Evolutionary conservation across 176 grass and related monocot species (phyloP).

Genomic region (Pontederia crassipes): DNA sequence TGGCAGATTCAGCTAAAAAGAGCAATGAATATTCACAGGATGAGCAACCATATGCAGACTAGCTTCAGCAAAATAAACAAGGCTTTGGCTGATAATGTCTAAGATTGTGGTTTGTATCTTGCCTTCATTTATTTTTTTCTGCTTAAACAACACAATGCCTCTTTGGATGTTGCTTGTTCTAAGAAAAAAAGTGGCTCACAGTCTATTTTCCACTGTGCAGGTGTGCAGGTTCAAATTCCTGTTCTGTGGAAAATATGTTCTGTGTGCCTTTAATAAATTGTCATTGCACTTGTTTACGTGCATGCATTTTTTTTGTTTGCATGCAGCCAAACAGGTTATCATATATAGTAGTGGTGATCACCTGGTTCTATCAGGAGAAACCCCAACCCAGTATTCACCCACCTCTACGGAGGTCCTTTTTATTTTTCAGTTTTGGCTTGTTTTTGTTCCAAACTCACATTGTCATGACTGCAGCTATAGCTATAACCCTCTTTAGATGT

Average conservation of each 20-base stretch:
- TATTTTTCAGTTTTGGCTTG: neutral
- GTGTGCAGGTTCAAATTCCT: conserved; percentile 31
- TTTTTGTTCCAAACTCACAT: neutral
- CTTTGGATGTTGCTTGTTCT: conserved; percentile 6
- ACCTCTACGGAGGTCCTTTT: neutral
- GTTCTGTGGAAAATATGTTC: conserved; percentile 19
- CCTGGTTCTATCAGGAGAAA: neutral
- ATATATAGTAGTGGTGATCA: neutral
- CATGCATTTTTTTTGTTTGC: conserved; percentile 7
- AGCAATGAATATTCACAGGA: conserved; percentile 8
- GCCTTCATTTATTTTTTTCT: neutral
- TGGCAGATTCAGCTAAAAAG: conserved; percentile 13
- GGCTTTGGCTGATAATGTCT: neutral
- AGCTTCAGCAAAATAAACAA: conserved; percentile 6
- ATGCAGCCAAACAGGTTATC: neutral
- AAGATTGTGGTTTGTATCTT: conserved; percentile 2
- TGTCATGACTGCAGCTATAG: no score
- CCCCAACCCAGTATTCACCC: neutral
- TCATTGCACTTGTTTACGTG: neutral
- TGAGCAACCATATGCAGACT: neutral
- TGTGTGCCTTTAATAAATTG: conserved; percentile 7
- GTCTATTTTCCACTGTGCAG: conserved; percentile 32
- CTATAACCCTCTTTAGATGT: no score
- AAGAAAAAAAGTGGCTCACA: conserved; percentile 17
- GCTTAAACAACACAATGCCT: neutral